Conservation (phyloP, 225 moss, liverwort and hornwort genomes). For the Antitrichia curtipendula region DNA sequence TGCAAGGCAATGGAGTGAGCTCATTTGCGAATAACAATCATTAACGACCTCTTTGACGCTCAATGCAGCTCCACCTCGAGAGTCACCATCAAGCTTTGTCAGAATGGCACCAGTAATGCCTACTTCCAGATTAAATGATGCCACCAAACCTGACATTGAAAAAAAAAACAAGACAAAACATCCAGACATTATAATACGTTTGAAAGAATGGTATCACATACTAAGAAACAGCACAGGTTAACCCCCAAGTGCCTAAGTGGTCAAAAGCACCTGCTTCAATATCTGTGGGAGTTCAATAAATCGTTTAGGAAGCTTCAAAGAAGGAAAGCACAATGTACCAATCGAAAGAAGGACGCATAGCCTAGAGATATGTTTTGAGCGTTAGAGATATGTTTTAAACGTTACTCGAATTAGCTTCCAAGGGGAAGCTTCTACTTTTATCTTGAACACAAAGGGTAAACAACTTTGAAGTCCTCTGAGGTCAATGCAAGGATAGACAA, state of each 20-base stretch:
- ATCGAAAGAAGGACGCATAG: background rate
- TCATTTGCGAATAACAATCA: background rate
- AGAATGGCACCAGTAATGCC: slow-evolving; percentile 95
- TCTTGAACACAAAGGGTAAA: background rate
- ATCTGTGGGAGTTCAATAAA: background rate
- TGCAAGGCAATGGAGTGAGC: background rate
- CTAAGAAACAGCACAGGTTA: background rate
- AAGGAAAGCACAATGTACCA: background rate
- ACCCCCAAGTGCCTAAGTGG: background rate
- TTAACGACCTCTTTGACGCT: slow-evolving; percentile 77
- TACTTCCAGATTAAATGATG: slow-evolving; percentile 85
- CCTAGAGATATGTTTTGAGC: background rate
- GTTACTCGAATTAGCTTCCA: background rate
- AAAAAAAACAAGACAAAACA: background rate
- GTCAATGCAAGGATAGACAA: background rate
- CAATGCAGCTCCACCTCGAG: slow-evolving; percentile 95
- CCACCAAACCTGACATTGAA: slow-evolving; percentile 44
- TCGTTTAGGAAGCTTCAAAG: background rate
- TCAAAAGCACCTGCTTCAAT: background rate
- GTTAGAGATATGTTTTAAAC: background rate
- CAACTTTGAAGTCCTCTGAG: background rate
- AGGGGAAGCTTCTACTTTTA: background rate
- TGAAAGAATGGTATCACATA: background rate
- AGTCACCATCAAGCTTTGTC: slow-evolving; percentile 94
- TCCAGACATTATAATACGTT: background rate